These are phyloP conservation scores for Saccharomycopsis schoenii DNA, from an alignment of 805 yeast species.

Conservation along the genomic window DNA sequence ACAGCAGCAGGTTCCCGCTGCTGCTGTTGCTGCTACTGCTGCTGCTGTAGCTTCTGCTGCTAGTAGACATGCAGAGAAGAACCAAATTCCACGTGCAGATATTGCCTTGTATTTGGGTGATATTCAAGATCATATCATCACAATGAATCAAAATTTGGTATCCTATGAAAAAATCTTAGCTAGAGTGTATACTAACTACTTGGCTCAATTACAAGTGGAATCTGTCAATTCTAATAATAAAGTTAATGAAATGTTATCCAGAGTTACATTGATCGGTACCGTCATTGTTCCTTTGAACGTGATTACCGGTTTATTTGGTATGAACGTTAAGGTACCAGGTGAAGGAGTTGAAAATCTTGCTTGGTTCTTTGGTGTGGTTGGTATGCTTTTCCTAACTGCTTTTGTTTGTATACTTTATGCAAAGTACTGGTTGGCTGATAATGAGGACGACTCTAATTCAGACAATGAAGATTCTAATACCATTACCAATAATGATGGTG, in stretches of 20 bases:
- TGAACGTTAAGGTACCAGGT: slow-evolving; percentile 91
- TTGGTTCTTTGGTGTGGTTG: slow-evolving; percentile 67
- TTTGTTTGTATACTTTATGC: slow-evolving; percentile 32
- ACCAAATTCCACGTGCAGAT: slow-evolving; percentile 63
- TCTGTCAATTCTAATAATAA: slow-evolving; percentile 77
- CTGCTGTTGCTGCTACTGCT: neutral
- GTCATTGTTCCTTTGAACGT: slow-evolving; percentile 82
- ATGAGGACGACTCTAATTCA: neutral
- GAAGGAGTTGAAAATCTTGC: slow-evolving; percentile 32
- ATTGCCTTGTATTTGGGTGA: slow-evolving; percentile 89
- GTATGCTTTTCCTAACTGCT: slow-evolving; percentile 37
- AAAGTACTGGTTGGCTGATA: slow-evolving; percentile 30
- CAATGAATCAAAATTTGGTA: slow-evolving; percentile 85
- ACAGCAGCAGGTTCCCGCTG: neutral
- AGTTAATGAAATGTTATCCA: slow-evolving; percentile 78
- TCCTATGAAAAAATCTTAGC: slow-evolving; percentile 91
- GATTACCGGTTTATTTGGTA: slow-evolving; percentile 87
- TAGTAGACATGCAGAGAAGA: neutral
- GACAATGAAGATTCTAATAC: slow-evolving; percentile 3
- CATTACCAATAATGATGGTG: neutral
- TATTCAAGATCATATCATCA: slow-evolving; percentile 93
- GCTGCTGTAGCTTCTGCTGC: neutral
- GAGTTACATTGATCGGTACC: slow-evolving; percentile 86
- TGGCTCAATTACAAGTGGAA: slow-evolving; percentile 91
- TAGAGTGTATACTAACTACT: slow-evolving; percentile 82